Conservation (phyloP, 495 filamentous ascomycete genomes). For the Monascus purpureus region DNA sequence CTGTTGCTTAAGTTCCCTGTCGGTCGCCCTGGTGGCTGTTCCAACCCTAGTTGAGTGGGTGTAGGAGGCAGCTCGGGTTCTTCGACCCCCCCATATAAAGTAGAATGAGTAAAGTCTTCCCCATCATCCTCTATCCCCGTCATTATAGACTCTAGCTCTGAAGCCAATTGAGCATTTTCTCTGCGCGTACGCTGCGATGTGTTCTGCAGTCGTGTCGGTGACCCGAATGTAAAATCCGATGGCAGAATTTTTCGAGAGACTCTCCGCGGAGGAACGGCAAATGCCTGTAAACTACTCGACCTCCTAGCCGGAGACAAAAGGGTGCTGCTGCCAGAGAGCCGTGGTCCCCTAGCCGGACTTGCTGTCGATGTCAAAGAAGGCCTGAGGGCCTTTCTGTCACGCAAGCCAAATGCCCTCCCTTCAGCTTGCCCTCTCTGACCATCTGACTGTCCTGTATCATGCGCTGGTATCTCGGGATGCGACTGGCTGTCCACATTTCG, state of each 20-base stretch:
- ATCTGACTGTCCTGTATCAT: constrained; percentile 6
- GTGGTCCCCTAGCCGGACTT: constrained; percentile 21
- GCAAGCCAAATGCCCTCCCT: constrained; percentile 15
- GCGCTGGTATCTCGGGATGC: constrained; percentile 14
- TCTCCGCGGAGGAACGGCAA: constrained; percentile 27
- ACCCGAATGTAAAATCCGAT: constrained; percentile 28
- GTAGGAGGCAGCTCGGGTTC: constrained; percentile 64
- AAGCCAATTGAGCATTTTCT: constrained; percentile 27
- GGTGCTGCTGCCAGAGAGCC: constrained; percentile 13
- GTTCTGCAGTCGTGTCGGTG: constrained; percentile 21
- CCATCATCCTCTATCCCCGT: constrained; percentile 12
- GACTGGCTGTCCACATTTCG: constrained; percentile 25
- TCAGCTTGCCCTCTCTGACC: constrained; percentile 10
- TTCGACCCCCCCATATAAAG: constrained; percentile 24
- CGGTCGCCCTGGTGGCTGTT: constrained; percentile 22
- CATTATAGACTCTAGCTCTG: constrained; percentile 14
- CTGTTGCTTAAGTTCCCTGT: constrained; percentile 29
- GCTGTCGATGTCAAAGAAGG: constrained; percentile 23
- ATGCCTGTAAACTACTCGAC: constrained; percentile 21
- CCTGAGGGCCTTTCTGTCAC: constrained; percentile 23
- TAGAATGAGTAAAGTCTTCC: constrained; percentile 11
- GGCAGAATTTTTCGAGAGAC: constrained; percentile 27
- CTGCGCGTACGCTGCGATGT: constrained; percentile 8
- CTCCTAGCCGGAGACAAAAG: constrained; percentile 19
- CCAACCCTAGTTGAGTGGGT: constrained; percentile 45